Conservation (phyloP, 805 yeast genomes). For the Lipomyces japonicus region DNA sequence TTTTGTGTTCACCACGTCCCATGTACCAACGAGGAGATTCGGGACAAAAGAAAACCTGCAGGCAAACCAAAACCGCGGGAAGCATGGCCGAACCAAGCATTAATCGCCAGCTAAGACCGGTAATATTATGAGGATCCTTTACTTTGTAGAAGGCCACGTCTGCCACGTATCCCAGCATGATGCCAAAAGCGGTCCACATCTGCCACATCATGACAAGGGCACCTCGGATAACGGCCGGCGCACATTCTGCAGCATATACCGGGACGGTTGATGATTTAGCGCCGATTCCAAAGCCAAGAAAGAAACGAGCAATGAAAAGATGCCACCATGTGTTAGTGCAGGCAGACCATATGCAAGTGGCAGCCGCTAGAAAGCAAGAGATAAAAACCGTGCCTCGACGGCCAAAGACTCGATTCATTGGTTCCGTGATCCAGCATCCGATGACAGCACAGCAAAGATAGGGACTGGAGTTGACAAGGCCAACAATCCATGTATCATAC, state of each 20-base stretch:
- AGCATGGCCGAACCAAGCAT: conserved; percentile 64
- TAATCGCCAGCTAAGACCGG: conserved; percentile 50
- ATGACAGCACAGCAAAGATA: conserved; percentile 56
- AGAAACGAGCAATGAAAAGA: conserved; percentile 55
- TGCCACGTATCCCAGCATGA: conserved; percentile 61
- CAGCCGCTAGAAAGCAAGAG: conserved; percentile 54
- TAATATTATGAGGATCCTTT: conserved; percentile 26
- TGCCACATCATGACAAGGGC: conserved; percentile 70
- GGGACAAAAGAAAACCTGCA: conserved; percentile 55
- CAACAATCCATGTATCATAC: conserved; percentile 45
- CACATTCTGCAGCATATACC: conserved; percentile 59
- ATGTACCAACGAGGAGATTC: conserved; percentile 71
- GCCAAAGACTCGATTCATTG: conserved; percentile 50
- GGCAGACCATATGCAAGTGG: conserved; percentile 63
- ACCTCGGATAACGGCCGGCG: conserved; percentile 59
- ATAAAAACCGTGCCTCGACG: conserved; percentile 58
- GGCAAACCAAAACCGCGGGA: conserved; percentile 53
- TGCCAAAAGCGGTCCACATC: conserved; percentile 71
- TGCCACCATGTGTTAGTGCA: conserved; percentile 59
- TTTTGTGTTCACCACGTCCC: conserved; percentile 47
- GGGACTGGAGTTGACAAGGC: conserved; percentile 63
- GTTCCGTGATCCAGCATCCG: conserved; percentile 56
- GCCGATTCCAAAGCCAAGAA: conserved; percentile 64
- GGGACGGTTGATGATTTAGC: conserved; percentile 66
- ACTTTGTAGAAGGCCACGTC: conserved; percentile 56